Percentiles rank a stretch among this genome's conserved stretches.
Conservation (phyloP, 208 protist genomes). For the Crithidia brevicula region DNA sequence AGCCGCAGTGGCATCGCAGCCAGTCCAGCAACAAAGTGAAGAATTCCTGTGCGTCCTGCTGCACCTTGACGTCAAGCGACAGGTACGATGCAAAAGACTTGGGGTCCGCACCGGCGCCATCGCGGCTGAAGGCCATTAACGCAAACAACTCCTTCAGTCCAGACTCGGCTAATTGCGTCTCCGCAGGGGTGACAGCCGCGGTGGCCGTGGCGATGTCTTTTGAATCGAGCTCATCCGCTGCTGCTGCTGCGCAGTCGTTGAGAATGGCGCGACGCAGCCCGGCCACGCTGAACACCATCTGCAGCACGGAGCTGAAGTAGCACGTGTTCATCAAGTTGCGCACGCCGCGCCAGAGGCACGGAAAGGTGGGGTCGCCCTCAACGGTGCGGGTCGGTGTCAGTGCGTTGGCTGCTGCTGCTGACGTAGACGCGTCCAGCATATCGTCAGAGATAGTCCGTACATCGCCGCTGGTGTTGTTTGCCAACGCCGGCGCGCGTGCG, state of each 20-base stretch:
- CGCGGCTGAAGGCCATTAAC: constrained; percentile 73
- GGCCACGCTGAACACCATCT: constrained; percentile 77
- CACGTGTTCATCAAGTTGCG: constrained; percentile 89
- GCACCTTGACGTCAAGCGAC: constrained; percentile 59
- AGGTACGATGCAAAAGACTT: constrained; percentile 66
- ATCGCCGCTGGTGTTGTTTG: no score
- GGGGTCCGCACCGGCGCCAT: constrained; percentile 53
- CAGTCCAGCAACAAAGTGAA: constrained; percentile 78
- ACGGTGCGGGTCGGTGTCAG: constrained; percentile 9
- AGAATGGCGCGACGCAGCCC: constrained; percentile 65
- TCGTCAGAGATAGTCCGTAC: no score
- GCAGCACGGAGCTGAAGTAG: constrained; percentile 88
- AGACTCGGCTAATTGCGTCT: constrained; percentile 33
- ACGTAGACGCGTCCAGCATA: not conserved
- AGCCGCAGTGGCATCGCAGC: constrained; percentile 59
- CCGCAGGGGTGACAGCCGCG: not conserved
- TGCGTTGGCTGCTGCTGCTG: not conserved
- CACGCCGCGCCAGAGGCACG: constrained; percentile 73
- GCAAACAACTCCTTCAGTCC: constrained; percentile 75
- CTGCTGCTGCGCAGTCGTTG: constrained; percentile 15
- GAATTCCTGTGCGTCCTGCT: constrained; percentile 89
- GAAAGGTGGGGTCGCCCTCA: constrained; percentile 17
- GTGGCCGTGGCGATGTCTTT: not conserved
- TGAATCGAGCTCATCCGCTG: not conserved
- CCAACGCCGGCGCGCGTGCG: no score